Base-by-base conservation (phyloP, 305 asterid genomes). In the Ajuga reptans region DNA sequence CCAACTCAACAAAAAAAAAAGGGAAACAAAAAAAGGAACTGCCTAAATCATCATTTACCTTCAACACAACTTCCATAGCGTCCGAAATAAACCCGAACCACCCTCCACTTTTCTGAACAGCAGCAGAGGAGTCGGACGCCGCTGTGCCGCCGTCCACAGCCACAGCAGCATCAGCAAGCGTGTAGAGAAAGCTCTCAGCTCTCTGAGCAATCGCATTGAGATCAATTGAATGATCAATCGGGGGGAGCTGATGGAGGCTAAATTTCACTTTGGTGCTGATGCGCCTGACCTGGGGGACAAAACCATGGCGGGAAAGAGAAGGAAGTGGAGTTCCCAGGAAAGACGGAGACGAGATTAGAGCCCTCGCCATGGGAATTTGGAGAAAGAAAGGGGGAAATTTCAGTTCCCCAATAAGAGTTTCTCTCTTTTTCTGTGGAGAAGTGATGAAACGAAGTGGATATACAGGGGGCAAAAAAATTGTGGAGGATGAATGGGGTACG, bases 11-110 rank as follows among this genome's bases (percentile, higher is more conserved):
- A 24, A 5, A 6, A 6, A 60, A 63, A 18, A 42, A 3, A 52
- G 3, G 41, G 56, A 50, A 2, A 41, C 3, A 29, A 29, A 2
- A n/a, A 31, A 31, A 31, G 36, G 0, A 10, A 39, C 17, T 6
- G 24, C 1, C 4, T 16, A 49, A 60, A 52, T 3, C 37, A 54
- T 10, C 5, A 47, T 5, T 42, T 73, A 93, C 99, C 95, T 94
- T 94, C 73, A 94, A 77, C 5, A 94, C 98, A 80, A 85, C 82
- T 87, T 93, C 99, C 99, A 93, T 89, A 62, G 89, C 89, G 9
- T 93, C 99, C 9, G 98, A 91, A 74, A 94, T 86, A 77, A 94
- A 91, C 9, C 90, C 97, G 68, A 94, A 94, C 99, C 99, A 94
- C 2, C 99, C 98, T 15, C 95, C 96, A 47, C 64, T 78, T 71